phyloP scores from a whole-genome alignment of 768 basidiomycete species.

The Gloeophyllum trabeum region DNA sequence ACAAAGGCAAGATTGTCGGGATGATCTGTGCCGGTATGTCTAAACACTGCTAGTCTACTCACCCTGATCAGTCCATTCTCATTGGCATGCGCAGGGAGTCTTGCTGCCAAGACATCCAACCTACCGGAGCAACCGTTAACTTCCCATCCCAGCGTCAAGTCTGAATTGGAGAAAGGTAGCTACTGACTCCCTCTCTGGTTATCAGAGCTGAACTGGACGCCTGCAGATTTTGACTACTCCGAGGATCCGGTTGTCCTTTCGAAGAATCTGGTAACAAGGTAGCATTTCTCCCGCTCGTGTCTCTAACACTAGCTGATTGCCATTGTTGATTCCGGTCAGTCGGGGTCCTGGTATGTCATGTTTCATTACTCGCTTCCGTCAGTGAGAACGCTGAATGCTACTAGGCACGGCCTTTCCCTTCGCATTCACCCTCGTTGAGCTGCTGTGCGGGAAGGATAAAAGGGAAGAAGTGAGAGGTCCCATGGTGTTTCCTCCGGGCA shows the following conservation, averaged over 20 bases:
- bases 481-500: constrained; percentile 60
- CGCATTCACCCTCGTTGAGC: constrained; percentile 64
- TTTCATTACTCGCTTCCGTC: background rate
- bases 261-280: constrained; percentile 71
- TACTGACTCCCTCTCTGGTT: background rate
- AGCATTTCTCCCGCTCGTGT: constrained; percentile 6
- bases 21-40: constrained; percentile 78
- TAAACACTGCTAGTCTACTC: background rate
- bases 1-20: constrained; percentile 47
- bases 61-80: background rate
- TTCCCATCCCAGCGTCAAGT: constrained; percentile 66
- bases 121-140: constrained; percentile 58
- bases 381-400: background rate
- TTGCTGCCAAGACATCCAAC: constrained; percentile 51
- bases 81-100: constrained; percentile 35
- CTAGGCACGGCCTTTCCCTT: constrained; percentile 70
- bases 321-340: constrained; percentile 22
- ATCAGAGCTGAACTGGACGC: background rate
- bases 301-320: background rate
- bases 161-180: constrained; percentile 43
- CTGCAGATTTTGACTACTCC: constrained; percentile 58
- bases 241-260: constrained; percentile 70
- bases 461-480: constrained; percentile 48
- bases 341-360: constrained; percentile 54
- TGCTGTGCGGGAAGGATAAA: constrained; percentile 53